A percentile compares a stretch with the other conserved stretches of the same genome.
These are phyloP conservation scores for Tuber calosporum DNA, from an alignment of 495 filamentous ascomycete species.

Conservation along the genomic window DNA sequence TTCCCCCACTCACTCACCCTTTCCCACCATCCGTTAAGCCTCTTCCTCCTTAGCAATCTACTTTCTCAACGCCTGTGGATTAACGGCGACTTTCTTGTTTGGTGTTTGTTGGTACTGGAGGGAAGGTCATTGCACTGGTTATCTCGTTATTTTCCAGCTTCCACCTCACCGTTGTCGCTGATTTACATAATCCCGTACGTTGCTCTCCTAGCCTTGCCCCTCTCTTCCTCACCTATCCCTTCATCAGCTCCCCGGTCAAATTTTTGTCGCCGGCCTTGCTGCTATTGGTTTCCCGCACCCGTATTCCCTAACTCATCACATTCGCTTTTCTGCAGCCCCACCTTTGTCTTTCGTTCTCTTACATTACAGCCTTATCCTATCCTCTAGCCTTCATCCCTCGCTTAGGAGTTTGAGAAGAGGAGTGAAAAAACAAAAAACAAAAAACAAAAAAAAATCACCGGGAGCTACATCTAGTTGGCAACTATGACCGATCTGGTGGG, in stretches of 20 bases:
- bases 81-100: not conserved
- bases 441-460: not conserved
- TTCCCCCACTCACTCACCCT: not conserved
- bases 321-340: not conserved
- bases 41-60: not conserved
- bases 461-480: not conserved
- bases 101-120: not conserved
- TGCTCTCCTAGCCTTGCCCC: constrained; percentile 4
- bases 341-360: not conserved
- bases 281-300: not conserved
- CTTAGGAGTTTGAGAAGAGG: not conserved
- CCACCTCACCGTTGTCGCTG: not conserved
- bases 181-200: not conserved
- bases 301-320: not conserved
- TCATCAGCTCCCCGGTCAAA: not conserved
- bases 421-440: not conserved
- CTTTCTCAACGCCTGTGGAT: not conserved
- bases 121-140: not conserved
- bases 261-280: not conserved
- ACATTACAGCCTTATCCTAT: not conserved
- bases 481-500: constrained; percentile 16
- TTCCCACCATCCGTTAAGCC: not conserved
- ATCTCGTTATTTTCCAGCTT: not conserved
- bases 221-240: constrained; percentile 1
- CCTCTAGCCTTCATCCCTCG: not conserved